phyloP scores from a whole-genome alignment of 306 rosid genomes.

The Vicia sativa region DNA sequence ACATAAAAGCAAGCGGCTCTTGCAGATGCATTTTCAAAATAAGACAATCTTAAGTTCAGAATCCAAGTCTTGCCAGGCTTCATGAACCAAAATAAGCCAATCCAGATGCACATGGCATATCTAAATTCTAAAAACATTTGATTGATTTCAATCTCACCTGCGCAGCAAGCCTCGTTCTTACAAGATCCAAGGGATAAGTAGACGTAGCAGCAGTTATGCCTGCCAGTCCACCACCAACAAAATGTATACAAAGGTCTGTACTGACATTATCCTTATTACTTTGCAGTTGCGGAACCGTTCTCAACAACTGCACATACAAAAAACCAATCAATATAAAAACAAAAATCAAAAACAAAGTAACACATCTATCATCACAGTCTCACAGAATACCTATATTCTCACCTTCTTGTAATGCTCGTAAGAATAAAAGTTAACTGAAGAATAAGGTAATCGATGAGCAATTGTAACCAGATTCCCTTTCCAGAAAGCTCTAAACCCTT shows the following conservation, averaged over 20 bases:
- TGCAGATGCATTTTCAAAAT: slow-evolving; percentile 17
- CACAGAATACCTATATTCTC: slow-evolving; percentile 44
- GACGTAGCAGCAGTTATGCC: slow-evolving; percentile 92
- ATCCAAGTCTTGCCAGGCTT: neutral
- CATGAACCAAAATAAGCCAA: neutral
- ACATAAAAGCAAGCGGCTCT: slow-evolving; percentile 13
- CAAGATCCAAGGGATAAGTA: slow-evolving; percentile 96
- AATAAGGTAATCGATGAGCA: slow-evolving; percentile 94
- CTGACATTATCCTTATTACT: slow-evolving; percentile 52
- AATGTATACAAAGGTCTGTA: slow-evolving; percentile 69
- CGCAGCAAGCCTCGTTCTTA: slow-evolving; percentile 96
- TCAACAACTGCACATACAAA: slow-evolving; percentile 55
- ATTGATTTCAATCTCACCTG: slow-evolving; percentile 57
- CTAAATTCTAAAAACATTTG: neutral
- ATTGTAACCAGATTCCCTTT: slow-evolving; percentile 95
- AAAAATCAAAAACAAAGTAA: slow-evolving; percentile 13
- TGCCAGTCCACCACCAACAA: slow-evolving; percentile 89
- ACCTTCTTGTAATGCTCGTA: slow-evolving; percentile 94
- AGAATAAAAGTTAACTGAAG: slow-evolving; percentile 88
- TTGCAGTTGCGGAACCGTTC: slow-evolving; percentile 59
- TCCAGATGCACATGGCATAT: neutral
- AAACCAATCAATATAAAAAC: neutral
- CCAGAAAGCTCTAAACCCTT: slow-evolving; percentile 97
- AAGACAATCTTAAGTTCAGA: slow-evolving; percentile 11
- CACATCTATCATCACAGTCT: neutral